A percentile compares a stretch with the other conserved stretches of the same genome.
These are phyloP conservation scores for Hibiscus mutabilis DNA, from an alignment of 345 rosid species.

Conservation along the genomic window DNA sequence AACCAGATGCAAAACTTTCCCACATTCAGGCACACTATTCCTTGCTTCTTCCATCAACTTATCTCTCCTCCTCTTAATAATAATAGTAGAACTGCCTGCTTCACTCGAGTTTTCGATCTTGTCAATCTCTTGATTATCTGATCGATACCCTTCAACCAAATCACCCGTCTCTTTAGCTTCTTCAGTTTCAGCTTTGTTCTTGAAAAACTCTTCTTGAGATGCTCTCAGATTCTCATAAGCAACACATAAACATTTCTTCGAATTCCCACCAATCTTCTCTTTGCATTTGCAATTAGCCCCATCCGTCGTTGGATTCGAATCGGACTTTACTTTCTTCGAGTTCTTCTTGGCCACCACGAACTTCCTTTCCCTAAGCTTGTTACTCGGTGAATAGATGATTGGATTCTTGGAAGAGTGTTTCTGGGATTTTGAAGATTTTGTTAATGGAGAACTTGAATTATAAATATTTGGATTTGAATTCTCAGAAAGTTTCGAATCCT, in stretches of 20 bases:
- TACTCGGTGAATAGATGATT: conserved; percentile 42
- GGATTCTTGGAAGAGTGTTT: conserved; percentile 31
- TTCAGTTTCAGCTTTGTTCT: conserved; percentile 18
- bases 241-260: conserved; percentile 65
- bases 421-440: conserved; percentile 51
- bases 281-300: not conserved
- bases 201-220: conserved; percentile 80
- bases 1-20: conserved; percentile 77
- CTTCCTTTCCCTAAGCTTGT: conserved; percentile 68
- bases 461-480: conserved; percentile 65
- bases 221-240: conserved; percentile 75
- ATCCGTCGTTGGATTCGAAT: not conserved
- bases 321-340: not conserved
- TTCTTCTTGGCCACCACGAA: conserved; percentile 41
- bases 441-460: conserved; percentile 41
- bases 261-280: conserved; percentile 33
- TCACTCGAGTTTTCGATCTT: conserved; percentile 18
- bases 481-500: conserved; percentile 34
- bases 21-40: conserved; percentile 56
- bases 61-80: conserved; percentile 82
- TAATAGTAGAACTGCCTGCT: conserved; percentile 33
- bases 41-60: conserved; percentile 61
- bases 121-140: conserved; percentile 13
- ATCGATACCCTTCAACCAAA: conserved; percentile 20
- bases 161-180: conserved; percentile 16